Conservation (phyloP, 2,329 filamentous ascomycete species). For the Akanthomyces lecanii region DNA sequence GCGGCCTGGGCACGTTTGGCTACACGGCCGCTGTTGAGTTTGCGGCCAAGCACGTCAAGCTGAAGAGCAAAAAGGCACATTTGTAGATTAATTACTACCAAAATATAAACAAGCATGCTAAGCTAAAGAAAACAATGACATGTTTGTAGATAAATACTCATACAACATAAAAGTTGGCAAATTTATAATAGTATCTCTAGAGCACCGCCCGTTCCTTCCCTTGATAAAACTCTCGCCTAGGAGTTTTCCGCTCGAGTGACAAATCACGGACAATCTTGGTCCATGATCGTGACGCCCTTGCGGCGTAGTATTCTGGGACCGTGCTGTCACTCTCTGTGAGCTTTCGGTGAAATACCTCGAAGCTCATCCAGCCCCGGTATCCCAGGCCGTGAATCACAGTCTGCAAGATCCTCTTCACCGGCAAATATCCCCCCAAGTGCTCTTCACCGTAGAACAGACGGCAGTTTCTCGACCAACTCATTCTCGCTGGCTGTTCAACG, state of each 20-base stretch:
- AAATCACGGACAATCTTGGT: slow-evolving; percentile 35
- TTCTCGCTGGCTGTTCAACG: slow-evolving; percentile 43
- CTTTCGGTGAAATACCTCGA: slow-evolving; percentile 64
- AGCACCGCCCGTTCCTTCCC: not conserved
- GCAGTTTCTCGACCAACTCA: slow-evolving; percentile 76
- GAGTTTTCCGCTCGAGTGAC: slow-evolving; percentile 18
- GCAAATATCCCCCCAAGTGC: slow-evolving; percentile 62
- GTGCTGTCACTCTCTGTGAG: slow-evolving; percentile 47
- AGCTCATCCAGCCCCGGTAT: slow-evolving; percentile 65
- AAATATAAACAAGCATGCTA: too few species aligned
- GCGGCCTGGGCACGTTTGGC: slow-evolving; percentile 61
- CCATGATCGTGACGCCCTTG: slow-evolving; percentile 44
- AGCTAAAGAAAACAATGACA: not conserved
- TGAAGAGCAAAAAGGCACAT: not conserved
- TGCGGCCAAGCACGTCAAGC: slow-evolving; percentile 29
- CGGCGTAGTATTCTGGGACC: slow-evolving; percentile 55
- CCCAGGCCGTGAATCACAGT: slow-evolving; percentile 61
- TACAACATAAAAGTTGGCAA: not conserved
- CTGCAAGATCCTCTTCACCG: slow-evolving; percentile 55
- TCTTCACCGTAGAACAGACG: slow-evolving; percentile 54
- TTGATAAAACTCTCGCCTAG: not conserved
- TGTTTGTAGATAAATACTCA: not conserved
- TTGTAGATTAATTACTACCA: not conserved
- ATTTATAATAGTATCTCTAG: not conserved
- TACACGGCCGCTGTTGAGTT: slow-evolving; percentile 59